These are phyloP conservation scores for Halophytophthora polymorphica DNA, from an alignment of 352 stramenopile species.

Conservation along the genomic window DNA sequence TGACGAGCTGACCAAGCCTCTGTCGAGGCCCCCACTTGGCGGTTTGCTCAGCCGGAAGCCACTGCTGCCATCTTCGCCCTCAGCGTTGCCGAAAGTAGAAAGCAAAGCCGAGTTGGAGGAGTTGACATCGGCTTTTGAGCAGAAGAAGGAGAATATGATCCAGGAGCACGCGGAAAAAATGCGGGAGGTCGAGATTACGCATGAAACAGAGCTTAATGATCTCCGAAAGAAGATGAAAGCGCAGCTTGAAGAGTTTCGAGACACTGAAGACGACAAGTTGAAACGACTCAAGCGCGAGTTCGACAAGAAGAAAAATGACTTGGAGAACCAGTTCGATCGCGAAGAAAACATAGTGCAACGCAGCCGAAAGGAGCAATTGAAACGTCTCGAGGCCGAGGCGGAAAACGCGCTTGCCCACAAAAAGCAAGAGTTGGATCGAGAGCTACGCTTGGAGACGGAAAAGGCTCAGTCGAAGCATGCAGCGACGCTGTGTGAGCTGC, in stretches of 20 bases:
- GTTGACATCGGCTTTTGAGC: constrained; percentile 31
- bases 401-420: constrained; percentile 41
- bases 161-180: constrained; percentile 42
- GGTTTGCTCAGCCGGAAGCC: constrained; percentile 50
- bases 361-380: constrained; percentile 63
- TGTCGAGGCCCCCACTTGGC: constrained; percentile 53
- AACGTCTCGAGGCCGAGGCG: constrained; percentile 50
- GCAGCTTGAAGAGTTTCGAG: constrained; percentile 48
- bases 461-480: constrained; percentile 40
- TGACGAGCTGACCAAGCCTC: constrained; percentile 18
- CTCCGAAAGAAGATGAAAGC: constrained; percentile 46
- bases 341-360: constrained; percentile 52
- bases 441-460: constrained; percentile 42
- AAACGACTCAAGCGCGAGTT: constrained; percentile 63
- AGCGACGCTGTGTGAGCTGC: constrained; percentile 39
- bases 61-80: constrained; percentile 22
- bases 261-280: constrained; percentile 50
- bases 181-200: constrained; percentile 28
- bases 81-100: constrained; percentile 21
- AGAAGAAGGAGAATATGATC: constrained; percentile 45
- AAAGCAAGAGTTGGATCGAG: constrained; percentile 56
- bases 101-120: constrained; percentile 37
- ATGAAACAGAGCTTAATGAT: constrained; percentile 32
- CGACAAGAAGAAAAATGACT: constrained; percentile 62
- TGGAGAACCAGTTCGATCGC: constrained; percentile 69